Percentiles rank a stretch among this genome's conserved stretches.
These are phyloP conservation scores for Venturiaceae sp. DNA, from an alignment of 2,329 filamentous ascomycete genomes.

Conservation along the genomic window DNA sequence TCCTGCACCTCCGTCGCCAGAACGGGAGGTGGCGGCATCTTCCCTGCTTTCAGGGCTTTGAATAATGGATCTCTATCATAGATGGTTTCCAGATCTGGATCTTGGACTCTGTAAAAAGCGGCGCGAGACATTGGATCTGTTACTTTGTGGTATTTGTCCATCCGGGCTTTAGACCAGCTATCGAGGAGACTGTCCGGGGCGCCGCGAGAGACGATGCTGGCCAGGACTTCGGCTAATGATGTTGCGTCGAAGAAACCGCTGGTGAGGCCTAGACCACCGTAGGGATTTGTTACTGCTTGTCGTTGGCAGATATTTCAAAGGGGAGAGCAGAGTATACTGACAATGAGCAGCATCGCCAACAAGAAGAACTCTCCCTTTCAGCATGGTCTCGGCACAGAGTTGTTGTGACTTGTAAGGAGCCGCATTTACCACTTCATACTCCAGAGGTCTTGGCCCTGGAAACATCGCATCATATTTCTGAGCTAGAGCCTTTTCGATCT, in stretches of 20 bases:
- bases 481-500: not conserved
- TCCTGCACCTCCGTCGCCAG: not conserved
- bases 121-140: conserved; percentile 18
- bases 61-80: conserved; percentile 1
- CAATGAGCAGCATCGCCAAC: conserved; percentile 47
- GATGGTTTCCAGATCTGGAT: not conserved
- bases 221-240: conserved; percentile 19
- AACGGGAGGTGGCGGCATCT: not conserved
- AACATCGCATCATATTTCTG: not conserved
- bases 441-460: conserved; percentile 9
- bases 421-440: conserved; percentile 23
- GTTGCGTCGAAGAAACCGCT: conserved; percentile 25
- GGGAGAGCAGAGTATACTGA: not conserved
- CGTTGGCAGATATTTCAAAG: not conserved
- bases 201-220: conserved; percentile 15
- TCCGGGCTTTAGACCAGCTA: conserved; percentile 23
- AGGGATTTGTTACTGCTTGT: conserved; percentile 24
- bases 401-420: conserved; percentile 33
- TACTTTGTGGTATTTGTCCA: conserved; percentile 23
- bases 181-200: conserved; percentile 19
- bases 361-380: conserved; percentile 37
- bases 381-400: conserved; percentile 22
- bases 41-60: conserved; percentile 1
- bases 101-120: not conserved
- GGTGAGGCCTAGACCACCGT: conserved; percentile 24